Evolutionary conservation across 345 rosid species (phyloP).

Genomic region (Aquilaria yunnanensis): DNA sequence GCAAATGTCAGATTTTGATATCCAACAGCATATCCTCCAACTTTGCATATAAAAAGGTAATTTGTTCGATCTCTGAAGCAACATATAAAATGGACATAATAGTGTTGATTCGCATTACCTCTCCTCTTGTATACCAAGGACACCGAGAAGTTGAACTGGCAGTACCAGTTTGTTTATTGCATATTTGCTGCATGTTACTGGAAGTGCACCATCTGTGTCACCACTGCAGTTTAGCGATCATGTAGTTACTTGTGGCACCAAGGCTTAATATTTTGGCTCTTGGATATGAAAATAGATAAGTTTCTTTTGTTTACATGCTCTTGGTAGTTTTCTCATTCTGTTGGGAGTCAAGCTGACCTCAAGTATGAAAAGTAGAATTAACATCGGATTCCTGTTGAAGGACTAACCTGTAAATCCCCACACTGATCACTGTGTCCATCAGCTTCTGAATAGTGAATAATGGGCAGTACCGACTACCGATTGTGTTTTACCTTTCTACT

Average conservation of each 20-base stretch:
- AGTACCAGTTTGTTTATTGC: slow-evolving; percentile 9
- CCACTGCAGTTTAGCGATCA: slow-evolving; percentile 6
- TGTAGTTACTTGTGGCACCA: neutral
- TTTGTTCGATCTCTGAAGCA: neutral
- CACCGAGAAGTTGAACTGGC: slow-evolving; percentile 6
- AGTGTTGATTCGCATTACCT: slow-evolving; percentile 7
- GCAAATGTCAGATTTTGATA: neutral
- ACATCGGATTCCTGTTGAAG: neutral
- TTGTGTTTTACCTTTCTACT: slow-evolving; percentile 15
- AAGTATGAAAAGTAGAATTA: neutral
- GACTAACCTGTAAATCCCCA: slow-evolving; percentile 13
- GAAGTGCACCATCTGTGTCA: slow-evolving; percentile 18
- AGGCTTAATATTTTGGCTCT: neutral
- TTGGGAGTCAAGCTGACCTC: too few relatives aligned
- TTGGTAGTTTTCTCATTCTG: too few relatives aligned
- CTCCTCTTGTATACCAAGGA: slow-evolving; percentile 20
- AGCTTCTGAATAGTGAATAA: slow-evolving; percentile 13
- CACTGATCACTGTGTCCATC: slow-evolving; percentile 8
- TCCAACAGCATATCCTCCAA: slow-evolving; percentile 8
- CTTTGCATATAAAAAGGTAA: neutral
- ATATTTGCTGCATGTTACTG: slow-evolving; percentile 16
- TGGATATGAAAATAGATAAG: too few relatives aligned
- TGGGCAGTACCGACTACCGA: slow-evolving; percentile 19
- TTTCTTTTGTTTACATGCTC: too few relatives aligned
- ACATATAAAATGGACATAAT: too few relatives aligned